Percentiles rank a stretch among this genome's conserved stretches.
Evolutionary conservation across 108 stramenopile species (phyloP).

Genomic region (Cyclotella atomus): DNA sequence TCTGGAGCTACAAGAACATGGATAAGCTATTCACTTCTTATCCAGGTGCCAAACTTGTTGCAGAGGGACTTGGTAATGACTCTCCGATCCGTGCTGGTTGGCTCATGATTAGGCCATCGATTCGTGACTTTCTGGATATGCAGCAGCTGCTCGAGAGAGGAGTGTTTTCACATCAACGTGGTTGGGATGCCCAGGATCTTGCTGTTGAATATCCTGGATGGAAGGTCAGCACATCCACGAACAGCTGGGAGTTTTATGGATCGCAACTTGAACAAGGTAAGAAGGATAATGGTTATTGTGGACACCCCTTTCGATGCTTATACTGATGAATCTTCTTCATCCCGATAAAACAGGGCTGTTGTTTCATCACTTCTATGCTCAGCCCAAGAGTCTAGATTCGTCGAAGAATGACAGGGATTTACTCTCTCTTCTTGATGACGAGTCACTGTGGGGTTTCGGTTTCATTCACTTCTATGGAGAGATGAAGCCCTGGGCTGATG

Average conservation of each 20-base stretch:
- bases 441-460: not conserved
- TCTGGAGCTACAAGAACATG: not conserved
- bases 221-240: not conserved
- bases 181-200: conserved; percentile 3
- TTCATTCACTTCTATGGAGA: conserved; percentile 4
- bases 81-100: conserved; percentile 14
- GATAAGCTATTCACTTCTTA: conserved; percentile 7
- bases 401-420: not conserved
- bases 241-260: not conserved
- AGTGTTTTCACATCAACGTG: not conserved
- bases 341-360: not conserved
- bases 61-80: conserved; percentile 13
- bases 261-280: conserved; percentile 3
- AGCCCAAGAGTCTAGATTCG: not conserved
- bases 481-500: not conserved
- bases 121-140: conserved; percentile 1
- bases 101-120: conserved; percentile 6
- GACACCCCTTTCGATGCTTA: not conserved
- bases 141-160: not conserved
- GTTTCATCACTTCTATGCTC: not conserved
- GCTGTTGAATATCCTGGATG: not conserved
- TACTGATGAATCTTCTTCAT: not conserved
- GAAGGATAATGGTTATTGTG: not conserved
- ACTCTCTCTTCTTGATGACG: not conserved
- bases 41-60: conserved; percentile 4